phyloP scores from a whole-genome alignment of 176 grass and related monocot genomes.

The Aechmea fasciata region DNA sequence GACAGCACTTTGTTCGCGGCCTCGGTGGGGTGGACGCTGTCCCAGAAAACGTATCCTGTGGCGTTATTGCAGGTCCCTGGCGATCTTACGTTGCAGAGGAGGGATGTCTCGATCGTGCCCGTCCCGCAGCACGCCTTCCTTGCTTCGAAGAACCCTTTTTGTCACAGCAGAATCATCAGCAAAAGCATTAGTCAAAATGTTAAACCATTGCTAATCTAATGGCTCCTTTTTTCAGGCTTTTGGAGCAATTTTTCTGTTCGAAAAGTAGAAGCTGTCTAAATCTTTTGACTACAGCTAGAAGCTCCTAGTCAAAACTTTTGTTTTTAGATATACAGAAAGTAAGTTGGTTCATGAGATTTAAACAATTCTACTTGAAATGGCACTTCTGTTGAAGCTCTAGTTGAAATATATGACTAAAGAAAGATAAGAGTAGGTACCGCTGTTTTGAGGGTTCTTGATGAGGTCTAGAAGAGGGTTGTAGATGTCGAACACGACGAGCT shows the following conservation, averaged over 20 bases:
- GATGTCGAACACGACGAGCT: constrained; percentile 84
- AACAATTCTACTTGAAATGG: too few species aligned
- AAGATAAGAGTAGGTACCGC: constrained; percentile 26
- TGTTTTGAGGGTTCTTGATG: constrained; percentile 42
- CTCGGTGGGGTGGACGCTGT: constrained; percentile 91
- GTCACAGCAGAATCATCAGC: background rate
- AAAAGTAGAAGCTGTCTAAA: too few species aligned
- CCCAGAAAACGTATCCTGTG: constrained; percentile 92
- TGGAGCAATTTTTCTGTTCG: too few species aligned
- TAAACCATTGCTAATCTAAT: background rate
- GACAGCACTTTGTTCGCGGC: constrained; percentile 81
- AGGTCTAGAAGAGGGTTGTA: constrained; percentile 78
- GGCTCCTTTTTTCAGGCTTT: too few species aligned
- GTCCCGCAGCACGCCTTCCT: constrained; percentile 75
- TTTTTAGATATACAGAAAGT: too few species aligned
- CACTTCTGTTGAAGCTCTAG: too few species aligned
- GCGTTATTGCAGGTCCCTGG: constrained; percentile 74
- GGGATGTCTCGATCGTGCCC: constrained; percentile 84
- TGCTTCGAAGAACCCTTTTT: constrained; percentile 66
- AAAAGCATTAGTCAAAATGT: background rate
- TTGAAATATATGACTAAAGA: too few species aligned
- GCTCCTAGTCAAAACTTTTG: too few species aligned
- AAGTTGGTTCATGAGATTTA: too few species aligned
- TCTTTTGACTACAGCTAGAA: too few species aligned
- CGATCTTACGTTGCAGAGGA: constrained; percentile 55